Evolutionary conservation across 192 early-diverging fungal genomes (phyloP).

Genomic region (Coemansia erecta): DNA sequence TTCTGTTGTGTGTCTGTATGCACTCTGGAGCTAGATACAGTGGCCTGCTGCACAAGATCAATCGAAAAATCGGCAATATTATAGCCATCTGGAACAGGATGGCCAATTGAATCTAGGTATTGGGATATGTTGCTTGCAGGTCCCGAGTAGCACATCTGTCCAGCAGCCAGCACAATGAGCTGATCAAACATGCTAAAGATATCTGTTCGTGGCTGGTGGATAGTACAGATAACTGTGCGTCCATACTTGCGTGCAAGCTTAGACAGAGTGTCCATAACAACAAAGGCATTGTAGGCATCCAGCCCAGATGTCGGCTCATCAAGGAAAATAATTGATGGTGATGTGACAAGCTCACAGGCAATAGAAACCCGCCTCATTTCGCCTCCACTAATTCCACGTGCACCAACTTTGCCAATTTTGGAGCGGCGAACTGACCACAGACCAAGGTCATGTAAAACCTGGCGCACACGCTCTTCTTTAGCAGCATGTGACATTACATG

Average conservation of each 20-base stretch:
- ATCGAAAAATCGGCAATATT: constrained; percentile 84
- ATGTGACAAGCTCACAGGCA: constrained; percentile 90
- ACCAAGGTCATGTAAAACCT: constrained; percentile 78
- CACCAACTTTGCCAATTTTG: constrained; percentile 67
- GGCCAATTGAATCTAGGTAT: constrained; percentile 73
- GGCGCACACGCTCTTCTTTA: constrained; percentile 65
- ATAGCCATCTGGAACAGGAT: constrained; percentile 77
- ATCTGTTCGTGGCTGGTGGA: constrained; percentile 91
- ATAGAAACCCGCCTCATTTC: constrained; percentile 92
- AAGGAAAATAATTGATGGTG: constrained; percentile 83
- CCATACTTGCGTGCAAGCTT: constrained; percentile 36
- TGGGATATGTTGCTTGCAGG: constrained; percentile 58
- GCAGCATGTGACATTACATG: constrained; percentile 51
- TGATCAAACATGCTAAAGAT: constrained; percentile 90
- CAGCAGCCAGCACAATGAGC: constrained; percentile 78
- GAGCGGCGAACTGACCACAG: constrained; percentile 78
- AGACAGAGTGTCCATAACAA: constrained; percentile 79
- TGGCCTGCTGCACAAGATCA: constrained; percentile 46
- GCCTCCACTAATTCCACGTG: constrained; percentile 86
- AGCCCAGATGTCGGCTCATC: constrained; percentile 82
- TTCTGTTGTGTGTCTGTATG: constrained; percentile 3
- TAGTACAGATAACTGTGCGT: constrained; percentile 83
- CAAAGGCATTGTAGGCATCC: constrained; percentile 89
- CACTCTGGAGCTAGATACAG: constrained; percentile 3
- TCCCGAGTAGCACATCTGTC: constrained; percentile 82